Evolutionary conservation across 805 yeast species (phyloP), one percentile per base, ranked within the genome.

Genomic region (Ogataea minuta): DNA sequence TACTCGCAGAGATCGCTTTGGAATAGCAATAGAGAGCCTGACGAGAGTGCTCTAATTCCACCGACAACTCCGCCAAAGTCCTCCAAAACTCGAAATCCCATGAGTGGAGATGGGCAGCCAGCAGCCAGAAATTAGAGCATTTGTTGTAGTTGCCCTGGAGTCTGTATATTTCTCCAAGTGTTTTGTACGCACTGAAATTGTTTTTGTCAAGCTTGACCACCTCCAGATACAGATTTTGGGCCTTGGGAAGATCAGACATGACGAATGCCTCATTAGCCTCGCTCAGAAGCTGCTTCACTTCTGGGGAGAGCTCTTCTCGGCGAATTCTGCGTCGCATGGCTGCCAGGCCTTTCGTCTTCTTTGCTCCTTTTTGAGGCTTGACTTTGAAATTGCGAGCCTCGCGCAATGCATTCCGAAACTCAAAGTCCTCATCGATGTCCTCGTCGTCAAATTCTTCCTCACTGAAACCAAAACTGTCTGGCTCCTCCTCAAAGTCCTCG

Each of bases 191-290:
- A 31, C 84, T 78, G 59, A 77, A 82, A 57, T 85, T 84, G 48
- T 76, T 76, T 10, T 86, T 81, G 55, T 89, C 96, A 38, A 79
- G 70, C 50, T 81, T 79, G 44, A 91, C 80, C 9, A 88, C 95
- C 45, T 77, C 86, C 49, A 70, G 65, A 60, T 74, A 90, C 34
- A 72, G 56, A 35, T 73, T 63, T 49, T 76, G 72, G 0, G 95
- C 91, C 1, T 64, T 69, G 21, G 71, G 75, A 13, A 75, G 70
- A 51, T 84, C 82, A 34, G 72, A 72, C 21, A 73, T 57, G 1
- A 84, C 95, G 67, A 81, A 89, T 0, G 88, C 85, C 50, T 81
- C 89, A 53, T 87, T 84, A 1, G 95, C 96, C 48, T 71, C 70
- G 8, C 91, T 79, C 15, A 87, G 59, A 39, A 81, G 56, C 26